phyloP scores from a whole-genome alignment of 345 rosid genomes.

The Fremontodendron californicum region DNA sequence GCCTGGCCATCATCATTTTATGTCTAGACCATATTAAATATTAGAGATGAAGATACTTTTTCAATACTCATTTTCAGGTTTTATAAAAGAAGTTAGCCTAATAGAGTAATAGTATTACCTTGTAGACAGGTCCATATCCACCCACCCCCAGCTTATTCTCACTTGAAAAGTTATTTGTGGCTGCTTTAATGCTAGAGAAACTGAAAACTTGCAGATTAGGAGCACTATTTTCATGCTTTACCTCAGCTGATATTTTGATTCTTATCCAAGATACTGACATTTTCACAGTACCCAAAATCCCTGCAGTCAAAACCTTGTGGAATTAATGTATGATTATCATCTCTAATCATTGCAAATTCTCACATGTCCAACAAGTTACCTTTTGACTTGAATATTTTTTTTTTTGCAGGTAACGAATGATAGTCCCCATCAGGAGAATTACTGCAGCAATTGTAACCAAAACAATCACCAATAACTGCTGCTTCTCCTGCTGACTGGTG shows the following conservation, averaged over 20 bases:
- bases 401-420: not conserved
- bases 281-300: not conserved
- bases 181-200: not conserved
- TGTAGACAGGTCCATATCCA: conserved; percentile 23
- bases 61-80: not conserved
- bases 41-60: not conserved
- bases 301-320: not conserved
- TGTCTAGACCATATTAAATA: not conserved
- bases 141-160: conserved; percentile 22
- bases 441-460: not conserved
- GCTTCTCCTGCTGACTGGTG: not conserved
- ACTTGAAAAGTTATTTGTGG: conserved; percentile 19
- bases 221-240: not conserved
- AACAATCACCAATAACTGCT: not conserved
- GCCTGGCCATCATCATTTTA: not conserved
- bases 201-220: not conserved
- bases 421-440: not conserved
- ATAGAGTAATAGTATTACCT: not conserved
- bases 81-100: not conserved
- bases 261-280: not conserved
- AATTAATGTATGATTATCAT: not conserved
- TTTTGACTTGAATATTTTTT: not conserved
- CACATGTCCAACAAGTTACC: not conserved
- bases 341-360: not conserved
- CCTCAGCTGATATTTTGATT: not conserved